Base-by-base conservation (phyloP, 2,329 filamentous ascomycete genomes). In the Colletotrichum sp. region DNA sequence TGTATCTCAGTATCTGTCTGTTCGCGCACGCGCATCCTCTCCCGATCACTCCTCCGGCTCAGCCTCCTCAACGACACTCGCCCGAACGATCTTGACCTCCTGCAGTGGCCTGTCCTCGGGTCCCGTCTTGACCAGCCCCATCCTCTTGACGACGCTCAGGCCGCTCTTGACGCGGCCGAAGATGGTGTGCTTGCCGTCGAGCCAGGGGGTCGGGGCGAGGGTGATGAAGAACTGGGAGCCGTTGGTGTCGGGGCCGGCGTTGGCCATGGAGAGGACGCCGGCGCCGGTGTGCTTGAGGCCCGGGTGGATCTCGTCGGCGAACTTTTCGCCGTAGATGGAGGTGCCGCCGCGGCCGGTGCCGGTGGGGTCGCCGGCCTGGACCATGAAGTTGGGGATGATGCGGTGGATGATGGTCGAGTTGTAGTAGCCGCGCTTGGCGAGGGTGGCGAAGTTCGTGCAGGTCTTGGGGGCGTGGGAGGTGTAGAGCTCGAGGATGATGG, bases 171-270 rank as follows among this genome's bases (percentile, higher is more conserved):
- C 96, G 70, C 96, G 88, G 1, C 97, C 97, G 83, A 99, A 99
- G 79, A 99, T 97, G 13, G 96, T 98, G 84, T 99, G 96, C 85
- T 98, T 98, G 26, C 96, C 96, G 85, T 99, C 97, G 75, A 99
- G 86, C 96, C 96, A 98, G 1, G 97, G 97, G 18, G 97, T 96
- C 6, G 96, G 96, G 9, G 96, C 96, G 38, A 98, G 89, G 0
- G 97, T 98, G 79, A 99, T 93, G 83, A 98, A 98, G 86, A 98
- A 99, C 86, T 98, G 97, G 74, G 92, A 95, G 26, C 96, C 96
- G 84, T 98, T 98, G 43, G 96, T 98, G 84, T 98, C 92, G 10
- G 95, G 95, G 0, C 97, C 97, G 18, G 93, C 93, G 85, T 99
- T 99, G 75, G 97, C 97, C 97, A 99, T 99, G 86, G 93, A 96